phyloP scores from a whole-genome alignment of 1,139 yeast genomes.

The Wickerhamiella pararugosa region DNA sequence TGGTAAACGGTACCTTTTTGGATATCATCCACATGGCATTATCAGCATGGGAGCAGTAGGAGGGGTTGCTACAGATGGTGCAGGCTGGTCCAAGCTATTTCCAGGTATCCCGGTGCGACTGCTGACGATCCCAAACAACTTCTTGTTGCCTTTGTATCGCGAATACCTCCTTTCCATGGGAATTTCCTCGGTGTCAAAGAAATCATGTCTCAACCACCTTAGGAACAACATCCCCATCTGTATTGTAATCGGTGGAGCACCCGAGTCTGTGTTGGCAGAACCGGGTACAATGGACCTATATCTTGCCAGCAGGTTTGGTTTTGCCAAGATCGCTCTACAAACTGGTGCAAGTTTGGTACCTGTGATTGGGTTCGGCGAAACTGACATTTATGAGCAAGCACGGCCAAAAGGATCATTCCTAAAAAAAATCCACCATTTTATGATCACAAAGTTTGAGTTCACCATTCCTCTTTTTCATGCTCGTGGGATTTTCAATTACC shows the following conservation, averaged over 20 bases:
- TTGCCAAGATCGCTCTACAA: slow-evolving; percentile 72
- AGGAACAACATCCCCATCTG: slow-evolving; percentile 55
- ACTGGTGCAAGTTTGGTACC: slow-evolving; percentile 74
- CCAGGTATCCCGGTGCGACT: slow-evolving; percentile 75
- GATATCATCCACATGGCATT: slow-evolving; percentile 95
- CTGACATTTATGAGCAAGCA: slow-evolving; percentile 48
- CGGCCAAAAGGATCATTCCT: slow-evolving; percentile 28
- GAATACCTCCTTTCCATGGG: slow-evolving; percentile 77
- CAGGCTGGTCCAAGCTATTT: slow-evolving; percentile 47
- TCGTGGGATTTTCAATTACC: slow-evolving; percentile 82
- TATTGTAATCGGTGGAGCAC: slow-evolving; percentile 91
- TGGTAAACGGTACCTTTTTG: slow-evolving; percentile 55
- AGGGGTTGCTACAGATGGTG: slow-evolving; percentile 68
- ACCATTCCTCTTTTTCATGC: slow-evolving; percentile 88
- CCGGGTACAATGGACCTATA: slow-evolving; percentile 51
- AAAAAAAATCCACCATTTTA: slow-evolving; percentile 44
- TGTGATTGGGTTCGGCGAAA: slow-evolving; percentile 85
- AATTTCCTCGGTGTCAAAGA: slow-evolving; percentile 68
- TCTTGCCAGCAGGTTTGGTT: slow-evolving; percentile 68
- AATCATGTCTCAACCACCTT: slow-evolving; percentile 52
- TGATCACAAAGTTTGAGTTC: slow-evolving; percentile 60
- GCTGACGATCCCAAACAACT: slow-evolving; percentile 71
- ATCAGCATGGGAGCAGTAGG: slow-evolving; percentile 90
- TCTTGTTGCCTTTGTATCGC: slow-evolving; percentile 73
- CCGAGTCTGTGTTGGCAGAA: slow-evolving; percentile 63